Percentiles rank a stretch among this genome's conserved stretches.
Evolutionary conservation across 1,284 basidiomycete genomes (phyloP).

Genomic region (Puccinia polysora): DNA sequence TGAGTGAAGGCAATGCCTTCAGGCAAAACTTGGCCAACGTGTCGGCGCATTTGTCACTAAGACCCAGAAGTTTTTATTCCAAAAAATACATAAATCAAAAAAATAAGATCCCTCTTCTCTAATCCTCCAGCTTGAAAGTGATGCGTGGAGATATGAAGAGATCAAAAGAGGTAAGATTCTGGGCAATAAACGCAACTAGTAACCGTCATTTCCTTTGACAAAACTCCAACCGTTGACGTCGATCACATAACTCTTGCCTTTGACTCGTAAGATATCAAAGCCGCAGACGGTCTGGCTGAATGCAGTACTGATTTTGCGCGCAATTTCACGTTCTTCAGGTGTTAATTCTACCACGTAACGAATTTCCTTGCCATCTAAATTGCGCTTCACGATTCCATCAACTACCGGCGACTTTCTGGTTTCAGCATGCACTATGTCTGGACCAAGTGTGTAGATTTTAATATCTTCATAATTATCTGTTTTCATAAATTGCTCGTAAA

Average conservation of each 20-base stretch:
- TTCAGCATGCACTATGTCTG: constrained; percentile 93
- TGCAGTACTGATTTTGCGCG: constrained; percentile 83
- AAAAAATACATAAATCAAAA: constrained; percentile 14
- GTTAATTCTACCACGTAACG: constrained; percentile 89
- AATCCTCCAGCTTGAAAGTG: too few species aligned
- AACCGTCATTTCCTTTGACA: constrained; percentile 81
- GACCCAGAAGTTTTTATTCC: constrained; percentile 45
- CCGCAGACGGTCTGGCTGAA: constrained; percentile 98
- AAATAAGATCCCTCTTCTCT: not conserved
- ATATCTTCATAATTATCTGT: constrained; percentile 98
- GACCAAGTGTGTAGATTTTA: constrained; percentile 98
- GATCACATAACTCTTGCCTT: constrained; percentile 89
- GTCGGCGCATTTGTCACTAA: constrained; percentile 44
- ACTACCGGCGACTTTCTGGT: constrained; percentile 98
- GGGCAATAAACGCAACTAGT: constrained; percentile 48
- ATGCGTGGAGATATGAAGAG: too few species aligned
- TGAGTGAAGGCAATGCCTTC: constrained; percentile 35
- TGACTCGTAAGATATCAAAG: constrained; percentile 88
- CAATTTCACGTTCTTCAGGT: constrained; percentile 83
- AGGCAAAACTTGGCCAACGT: constrained; percentile 41
- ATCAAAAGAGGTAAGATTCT: not conserved
- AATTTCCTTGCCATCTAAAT: constrained; percentile 98
- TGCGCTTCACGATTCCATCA: constrained; percentile 91
- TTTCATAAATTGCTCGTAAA: constrained; percentile 97
- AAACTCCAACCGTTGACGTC: constrained; percentile 99